Conservation (phyloP, 176 grass and related monocot genomes). For the Pharus latifolius region DNA sequence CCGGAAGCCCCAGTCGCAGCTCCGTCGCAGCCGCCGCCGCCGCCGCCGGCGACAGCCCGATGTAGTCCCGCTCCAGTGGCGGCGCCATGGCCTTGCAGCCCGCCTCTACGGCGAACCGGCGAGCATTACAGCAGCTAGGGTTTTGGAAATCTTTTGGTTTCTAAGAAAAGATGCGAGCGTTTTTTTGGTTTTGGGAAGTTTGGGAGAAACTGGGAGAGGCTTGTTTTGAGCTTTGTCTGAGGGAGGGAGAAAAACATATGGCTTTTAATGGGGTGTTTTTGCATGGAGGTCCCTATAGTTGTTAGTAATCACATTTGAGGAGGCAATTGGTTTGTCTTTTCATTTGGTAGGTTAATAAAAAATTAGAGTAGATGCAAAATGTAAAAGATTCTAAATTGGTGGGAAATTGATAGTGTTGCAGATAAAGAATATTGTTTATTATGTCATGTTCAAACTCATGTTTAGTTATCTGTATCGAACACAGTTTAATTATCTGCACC, state of each 20-base stretch:
- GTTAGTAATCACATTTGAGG: not conserved
- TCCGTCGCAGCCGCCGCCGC: slow-evolving; percentile 48
- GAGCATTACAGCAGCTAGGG: slow-evolving; percentile 13
- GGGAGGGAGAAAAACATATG: not conserved
- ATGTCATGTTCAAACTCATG: too few relatives aligned
- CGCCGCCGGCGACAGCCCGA: slow-evolving; percentile 40
- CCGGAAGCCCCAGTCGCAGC: slow-evolving; percentile 57
- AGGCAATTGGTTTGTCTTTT: slow-evolving; percentile 10
- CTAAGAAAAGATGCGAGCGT: too few relatives aligned
- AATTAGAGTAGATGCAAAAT: too few relatives aligned
- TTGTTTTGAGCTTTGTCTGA: slow-evolving; percentile 27
- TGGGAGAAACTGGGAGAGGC: not conserved
- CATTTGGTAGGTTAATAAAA: too few relatives aligned
- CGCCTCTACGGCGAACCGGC: not conserved
- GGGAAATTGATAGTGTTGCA: too few relatives aligned
- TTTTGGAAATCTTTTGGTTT: not conserved
- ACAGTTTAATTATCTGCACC: too few relatives aligned
- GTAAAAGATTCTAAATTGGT: too few relatives aligned
- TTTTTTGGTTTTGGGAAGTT: not conserved
- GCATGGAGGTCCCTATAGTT: not conserved
- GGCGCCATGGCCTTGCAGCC: slow-evolving; percentile 26
- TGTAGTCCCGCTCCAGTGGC: slow-evolving; percentile 70
- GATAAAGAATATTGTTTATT: too few relatives aligned
- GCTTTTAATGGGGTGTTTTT: slow-evolving; percentile 22
- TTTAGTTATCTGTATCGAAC: too few relatives aligned